These are phyloP conservation scores for Stephania yunnanensis DNA, from an alignment of 164 flowering plant species.

Conservation along the genomic window DNA sequence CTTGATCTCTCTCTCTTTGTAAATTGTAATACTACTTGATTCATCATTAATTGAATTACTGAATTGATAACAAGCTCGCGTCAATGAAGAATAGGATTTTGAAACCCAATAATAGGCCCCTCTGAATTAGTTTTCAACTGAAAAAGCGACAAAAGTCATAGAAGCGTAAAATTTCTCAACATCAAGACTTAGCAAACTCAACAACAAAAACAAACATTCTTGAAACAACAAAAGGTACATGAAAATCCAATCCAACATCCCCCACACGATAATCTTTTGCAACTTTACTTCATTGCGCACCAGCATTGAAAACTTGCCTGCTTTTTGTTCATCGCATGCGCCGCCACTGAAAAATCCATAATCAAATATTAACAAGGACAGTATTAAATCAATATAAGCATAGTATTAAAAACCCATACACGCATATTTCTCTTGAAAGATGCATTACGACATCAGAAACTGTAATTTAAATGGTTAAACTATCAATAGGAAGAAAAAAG, in stretches of 20 bases:
- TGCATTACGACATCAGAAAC: not conserved
- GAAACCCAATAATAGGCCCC: too few relatives aligned
- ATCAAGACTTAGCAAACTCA: not conserved
- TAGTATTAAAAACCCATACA: too few relatives aligned
- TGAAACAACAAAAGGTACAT: not conserved
- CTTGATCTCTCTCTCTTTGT: too few relatives aligned
- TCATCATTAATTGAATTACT: too few relatives aligned
- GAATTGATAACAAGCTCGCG: too few relatives aligned
- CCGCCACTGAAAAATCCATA: not conserved
- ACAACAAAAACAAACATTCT: not conserved
- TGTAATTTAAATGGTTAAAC: not conserved
- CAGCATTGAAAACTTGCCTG: not conserved
- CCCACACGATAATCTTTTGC: not conserved
- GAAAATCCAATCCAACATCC: not conserved
- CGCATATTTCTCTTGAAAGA: not conserved
- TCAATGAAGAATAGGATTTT: too few relatives aligned
- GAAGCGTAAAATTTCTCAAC: not conserved
- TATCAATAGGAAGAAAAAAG: not conserved
- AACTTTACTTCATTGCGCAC: not conserved
- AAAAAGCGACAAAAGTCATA: too few relatives aligned
- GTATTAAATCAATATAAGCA: too few relatives aligned
- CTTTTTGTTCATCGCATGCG: not conserved
- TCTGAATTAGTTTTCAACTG: too few relatives aligned
- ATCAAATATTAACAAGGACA: not conserved
- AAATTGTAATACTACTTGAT: too few relatives aligned